Evolutionary conservation across 202 grass and related monocot species (phyloP).

Genomic region (Eragrostis tef): DNA sequence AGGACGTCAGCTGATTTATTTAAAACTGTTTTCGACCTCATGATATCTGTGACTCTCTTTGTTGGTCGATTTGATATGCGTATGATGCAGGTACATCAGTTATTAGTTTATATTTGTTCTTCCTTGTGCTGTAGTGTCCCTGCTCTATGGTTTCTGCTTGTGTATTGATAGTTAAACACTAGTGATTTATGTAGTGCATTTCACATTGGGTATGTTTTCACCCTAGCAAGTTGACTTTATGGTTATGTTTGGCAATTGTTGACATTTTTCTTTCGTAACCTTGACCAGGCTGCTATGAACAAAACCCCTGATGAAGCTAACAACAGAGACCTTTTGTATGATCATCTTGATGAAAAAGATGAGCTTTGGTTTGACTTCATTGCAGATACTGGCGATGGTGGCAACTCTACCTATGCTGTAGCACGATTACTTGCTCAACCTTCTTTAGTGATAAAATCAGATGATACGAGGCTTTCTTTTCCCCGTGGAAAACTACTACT

Average conservation of each 20-base stretch:
- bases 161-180: conserved; percentile 13
- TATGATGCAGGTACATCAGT: conserved; percentile 89
- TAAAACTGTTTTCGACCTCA: conserved; percentile 97
- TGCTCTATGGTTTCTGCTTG: conserved; percentile 33
- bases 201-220: conserved; percentile 2
- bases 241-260: conserved; percentile 29
- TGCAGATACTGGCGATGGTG: conserved; percentile 95
- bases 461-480: conserved; percentile 51
- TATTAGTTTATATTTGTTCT: conserved; percentile 23
- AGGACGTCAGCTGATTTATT: conserved; percentile 98
- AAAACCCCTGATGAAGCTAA: conserved; percentile 79
- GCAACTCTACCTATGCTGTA: conserved; percentile 88
- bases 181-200: conserved; percentile 32
- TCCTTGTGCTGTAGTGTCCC: not conserved
- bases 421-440: conserved; percentile 92
- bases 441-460: conserved; percentile 64
- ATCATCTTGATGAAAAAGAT: conserved; percentile 78
- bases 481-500: conserved; percentile 87
- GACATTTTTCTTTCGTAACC: conserved; percentile 31
- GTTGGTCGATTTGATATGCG: conserved; percentile 99
- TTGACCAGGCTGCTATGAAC: conserved; percentile 90
- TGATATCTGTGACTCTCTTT: conserved; percentile 96
- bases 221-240: conserved; percentile 19
- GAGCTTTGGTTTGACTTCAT: conserved; percentile 99
- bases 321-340: conserved; percentile 67